Evolutionary conservation across 495 filamentous ascomycete genomes (phyloP).

Genomic region (Penicillium waksmanii): DNA sequence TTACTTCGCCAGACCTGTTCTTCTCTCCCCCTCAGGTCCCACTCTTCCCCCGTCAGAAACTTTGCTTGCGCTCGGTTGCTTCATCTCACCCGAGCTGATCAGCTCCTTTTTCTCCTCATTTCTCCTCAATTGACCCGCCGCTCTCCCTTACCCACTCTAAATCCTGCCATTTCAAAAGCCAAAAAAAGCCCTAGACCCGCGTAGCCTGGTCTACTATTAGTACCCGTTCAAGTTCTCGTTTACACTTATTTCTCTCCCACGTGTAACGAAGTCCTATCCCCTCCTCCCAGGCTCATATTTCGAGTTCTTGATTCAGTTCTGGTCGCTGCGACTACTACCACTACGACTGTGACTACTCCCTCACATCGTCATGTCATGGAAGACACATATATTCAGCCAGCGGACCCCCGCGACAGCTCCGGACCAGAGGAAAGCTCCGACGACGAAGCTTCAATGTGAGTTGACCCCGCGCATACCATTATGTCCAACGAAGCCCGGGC

Average conservation of each 20-base stretch:
- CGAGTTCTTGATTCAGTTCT: background rate
- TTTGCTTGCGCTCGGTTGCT: slow-evolving; percentile 9
- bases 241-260: no score
- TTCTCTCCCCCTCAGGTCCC: background rate
- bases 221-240: no score
- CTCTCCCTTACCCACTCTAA: background rate
- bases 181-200: background rate
- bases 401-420: slow-evolving; percentile 21
- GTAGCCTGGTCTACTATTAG: no score
- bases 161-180: background rate
- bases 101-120: slow-evolving; percentile 5
- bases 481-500: no score
- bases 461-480: slow-evolving; percentile 1
- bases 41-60: slow-evolving; percentile 8
- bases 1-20: background rate
- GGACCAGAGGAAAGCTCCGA: slow-evolving; percentile 29
- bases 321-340: background rate
- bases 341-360: background rate
- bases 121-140: slow-evolving; percentile 4
- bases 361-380: slow-evolving; percentile 39
- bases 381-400: slow-evolving; percentile 26
- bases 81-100: slow-evolving; percentile 6
- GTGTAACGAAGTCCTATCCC: background rate
- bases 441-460: slow-evolving; percentile 34
- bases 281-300: background rate